Percentiles rank a stretch among this genome's conserved stretches.
Evolutionary conservation across 1,139 yeast genomes (phyloP).

Genomic region (Geotrichum cucujoidarum): DNA sequence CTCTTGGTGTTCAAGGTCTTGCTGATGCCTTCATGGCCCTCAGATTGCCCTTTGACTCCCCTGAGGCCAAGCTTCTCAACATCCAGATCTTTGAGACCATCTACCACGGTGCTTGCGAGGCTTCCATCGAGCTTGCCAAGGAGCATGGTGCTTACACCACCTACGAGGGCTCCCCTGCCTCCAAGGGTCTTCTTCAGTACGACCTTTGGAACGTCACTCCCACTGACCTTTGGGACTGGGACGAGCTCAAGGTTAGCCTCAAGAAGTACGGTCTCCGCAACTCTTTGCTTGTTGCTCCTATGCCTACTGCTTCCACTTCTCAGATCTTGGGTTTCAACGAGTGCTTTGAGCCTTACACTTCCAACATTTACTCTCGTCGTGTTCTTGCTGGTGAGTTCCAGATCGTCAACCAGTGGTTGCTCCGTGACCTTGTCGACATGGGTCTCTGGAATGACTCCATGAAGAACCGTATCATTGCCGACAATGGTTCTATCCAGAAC

Average conservation of each 20-base stretch:
- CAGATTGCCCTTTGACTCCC: conserved; percentile 74
- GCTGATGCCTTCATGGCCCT: conserved; percentile 80
- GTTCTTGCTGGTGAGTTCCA: conserved; percentile 88
- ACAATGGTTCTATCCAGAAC: conserved; percentile 81
- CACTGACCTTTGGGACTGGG: conserved; percentile 72
- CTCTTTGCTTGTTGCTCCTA: conserved; percentile 81
- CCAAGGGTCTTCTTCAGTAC: conserved; percentile 69
- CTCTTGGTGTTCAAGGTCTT: conserved; percentile 85
- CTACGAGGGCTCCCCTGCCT: conserved; percentile 76
- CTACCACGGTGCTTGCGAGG: conserved; percentile 79
- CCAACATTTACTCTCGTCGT: conserved; percentile 81
- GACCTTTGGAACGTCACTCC: conserved; percentile 81
- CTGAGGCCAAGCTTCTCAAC: conserved; percentile 65
- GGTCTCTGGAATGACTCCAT: conserved; percentile 77
- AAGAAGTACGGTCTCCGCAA: conserved; percentile 66
- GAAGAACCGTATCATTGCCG: conserved; percentile 73
- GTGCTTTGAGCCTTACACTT: conserved; percentile 88
- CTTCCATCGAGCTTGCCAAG: conserved; percentile 69
- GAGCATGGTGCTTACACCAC: conserved; percentile 62
- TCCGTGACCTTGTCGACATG: conserved; percentile 74
- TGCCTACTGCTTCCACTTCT: conserved; percentile 94
- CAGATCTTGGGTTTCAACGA: conserved; percentile 86
- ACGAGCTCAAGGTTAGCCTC: conserved; percentile 54
- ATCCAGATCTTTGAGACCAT: conserved; percentile 83
- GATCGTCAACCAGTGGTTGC: conserved; percentile 75